Base-by-base conservation (phyloP, 352 stramenopile genomes). In the Phytophthora tentaculata region DNA sequence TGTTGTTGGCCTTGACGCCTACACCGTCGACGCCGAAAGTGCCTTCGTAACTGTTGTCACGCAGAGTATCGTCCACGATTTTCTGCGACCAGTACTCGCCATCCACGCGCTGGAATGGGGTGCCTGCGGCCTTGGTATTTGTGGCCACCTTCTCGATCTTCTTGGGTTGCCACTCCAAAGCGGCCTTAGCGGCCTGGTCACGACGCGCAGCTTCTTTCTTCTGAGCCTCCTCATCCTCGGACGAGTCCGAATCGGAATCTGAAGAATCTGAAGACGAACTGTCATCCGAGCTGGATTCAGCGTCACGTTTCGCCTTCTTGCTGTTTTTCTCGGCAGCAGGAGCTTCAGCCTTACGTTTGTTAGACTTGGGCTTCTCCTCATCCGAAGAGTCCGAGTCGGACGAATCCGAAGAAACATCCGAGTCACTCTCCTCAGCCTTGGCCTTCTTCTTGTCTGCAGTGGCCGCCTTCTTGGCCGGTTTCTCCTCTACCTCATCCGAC, bases 11-110 rank as follows among this genome's bases (percentile, higher is more conserved):
- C 77, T 98, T 99, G 60, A 91, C 89, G 45, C 98, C 98, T 61
- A 99, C 99, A 39, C 98, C 98, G 9, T 92, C 72, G 24, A 75
- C 80, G 44, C 97, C 97, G 77, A 99, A 99, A 13, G 96, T 98
- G 39, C 87, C 95, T 80, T 98, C 95, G 75, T 99, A 99, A 60
- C 91, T 99, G 76, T 99, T 99, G 84, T 99, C 98, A 43, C 95
- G 92, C 48, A 99, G 96, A 22, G 94, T 92, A 53, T 98, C 91
- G 61, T 98, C 82, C 28, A 79, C 74, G 57, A 98, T 97, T 59
- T 97, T 84, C 50, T 80, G 71, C 16, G 91, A 95, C 97, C 97
- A 99, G 67, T 87, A 97, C 45, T 98, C 89, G 75, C 97, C 96
- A 60, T 99, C 97, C 20, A 99, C 97, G 49, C 98, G 95, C 83